Evolutionary conservation across 1,284 basidiomycete genomes (phyloP), one percentile per base, ranked within the genome.

Genomic region (Irpex sp.): DNA sequence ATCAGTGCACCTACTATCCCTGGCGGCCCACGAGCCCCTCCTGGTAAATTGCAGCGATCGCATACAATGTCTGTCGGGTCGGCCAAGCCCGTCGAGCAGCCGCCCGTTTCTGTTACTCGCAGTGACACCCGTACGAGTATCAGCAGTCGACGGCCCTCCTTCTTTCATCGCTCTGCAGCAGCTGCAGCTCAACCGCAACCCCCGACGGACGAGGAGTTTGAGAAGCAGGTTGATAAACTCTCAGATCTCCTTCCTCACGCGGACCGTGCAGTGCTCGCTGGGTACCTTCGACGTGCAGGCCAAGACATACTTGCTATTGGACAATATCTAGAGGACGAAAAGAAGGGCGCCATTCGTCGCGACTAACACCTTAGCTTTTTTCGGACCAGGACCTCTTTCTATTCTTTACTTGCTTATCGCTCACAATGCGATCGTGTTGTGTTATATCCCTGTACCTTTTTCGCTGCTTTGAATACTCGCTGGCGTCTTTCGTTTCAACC

Each of bases 281-380:
- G 82, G 7, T 95, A 95, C 74, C 73, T 94, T 58, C 80, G 81
- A 35, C 80, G 87, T 23, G 78, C 90, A 14, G 89, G 91, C 6
- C 86, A 91, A 68, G 89, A 92, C 72, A 88, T 93, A 60, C 75
- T 89, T 53, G 93, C 93, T 6, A 91, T 95, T 68, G 90, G 91
- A 19, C 88, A 91, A 68, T 95, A 93, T 72, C 77, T 95, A 35
- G 92, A 94, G 66, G 93, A 95, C 67, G 91, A 94, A 73, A 89
- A 88, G 77, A 88, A 87, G 67, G 90, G 90, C 21, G 80, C 76
- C 19, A 71, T 91, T 52, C 80, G 79, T 21, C 37, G 52, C 18
- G 65, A 66, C 53, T 66, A 58, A 63, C 36, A 7, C 9, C 33
- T n/a, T 37, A 21, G 58, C 47, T 23, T 39, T 23, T 39, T 48